Base-by-base conservation (phyloP, 23 red algal species). In the Chondrus crispus region DNA sequence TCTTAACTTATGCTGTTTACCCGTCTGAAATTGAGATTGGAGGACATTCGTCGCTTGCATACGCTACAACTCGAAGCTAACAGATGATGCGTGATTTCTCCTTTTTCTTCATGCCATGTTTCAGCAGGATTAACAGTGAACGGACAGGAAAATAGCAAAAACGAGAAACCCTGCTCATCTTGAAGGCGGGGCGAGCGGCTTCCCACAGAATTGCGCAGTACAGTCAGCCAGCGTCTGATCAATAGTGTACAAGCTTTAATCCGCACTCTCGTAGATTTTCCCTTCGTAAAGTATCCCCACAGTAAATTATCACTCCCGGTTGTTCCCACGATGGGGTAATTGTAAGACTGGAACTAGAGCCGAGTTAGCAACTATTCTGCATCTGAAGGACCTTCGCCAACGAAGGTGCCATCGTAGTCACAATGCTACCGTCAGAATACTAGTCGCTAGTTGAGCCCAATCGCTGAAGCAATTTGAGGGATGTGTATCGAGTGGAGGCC, bases 401-500 rank as follows among this genome's bases (percentile, higher is more conserved):
- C 71, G 47, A 30, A 1, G 38, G 38, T 22, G 71, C 71, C 7
- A 14, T 43, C 22, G 32, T 4, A 77, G 8, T 43, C 5, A 36
- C 32, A 30, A 1, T 41, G 28, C 5, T 4, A 46, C 71, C 71
- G 10, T 41, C 71, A 40, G 47, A 30, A 77, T 77, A 30, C 71
- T 43, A 1, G 71, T 7, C 32, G 71, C n/a, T n/a, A n/a, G n/a
- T n/a, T n/a, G 10, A 39, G 45, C 12, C 81, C 90, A 10, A 90
- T 53, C 3, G 87, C 53, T 8, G 87, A 44, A 12, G 87, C 80
- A 62, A 93, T 46, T 68, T 52, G 71, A 2, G 90, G 90, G 50
- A 93, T 47, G 42, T 93, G 80, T 2, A 93, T 38, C 5, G 80
- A 87, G 14, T 92, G 78, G 20, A 96, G 36, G 20, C 85, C 88